phyloP scores from a whole-genome alignment of 805 yeast genomes.

The Zygotorulaspora danielsina region DNA sequence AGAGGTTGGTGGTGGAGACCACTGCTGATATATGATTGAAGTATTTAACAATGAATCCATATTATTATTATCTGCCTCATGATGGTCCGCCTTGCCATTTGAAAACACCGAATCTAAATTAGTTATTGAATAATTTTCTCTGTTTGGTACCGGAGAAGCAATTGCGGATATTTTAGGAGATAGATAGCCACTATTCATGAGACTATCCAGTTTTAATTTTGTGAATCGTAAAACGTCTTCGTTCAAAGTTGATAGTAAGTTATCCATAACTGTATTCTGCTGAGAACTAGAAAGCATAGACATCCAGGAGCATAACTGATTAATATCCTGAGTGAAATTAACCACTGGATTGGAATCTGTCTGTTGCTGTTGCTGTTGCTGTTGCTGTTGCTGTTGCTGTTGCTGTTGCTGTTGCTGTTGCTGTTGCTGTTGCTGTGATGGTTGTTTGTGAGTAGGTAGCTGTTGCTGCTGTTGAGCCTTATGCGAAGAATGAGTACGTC shows the following conservation, averaged over 20 bases:
- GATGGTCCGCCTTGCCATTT: conserved; percentile 6
- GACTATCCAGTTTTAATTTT: conserved; percentile 43
- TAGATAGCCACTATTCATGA: conserved; percentile 25
- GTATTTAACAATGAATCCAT: conserved; percentile 10
- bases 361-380: conserved; percentile 8
- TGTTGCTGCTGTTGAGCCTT: conserved; percentile 9
- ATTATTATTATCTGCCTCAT: conserved; percentile 9
- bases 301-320: conserved; percentile 49
- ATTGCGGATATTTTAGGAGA: conserved; percentile 25
- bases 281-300: conserved; percentile 48
- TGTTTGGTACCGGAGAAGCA: conserved; percentile 28
- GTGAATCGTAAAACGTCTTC: conserved; percentile 50
- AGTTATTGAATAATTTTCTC: conserved; percentile 16
- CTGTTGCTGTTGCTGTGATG: background rate
- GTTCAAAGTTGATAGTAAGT: conserved; percentile 47
- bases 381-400: conserved; percentile 2
- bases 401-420: conserved; percentile 5
- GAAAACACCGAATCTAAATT: conserved; percentile 22
- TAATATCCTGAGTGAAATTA: conserved; percentile 48
- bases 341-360: conserved; percentile 19
- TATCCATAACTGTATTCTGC: conserved; percentile 50
- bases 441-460: background rate
- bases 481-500: conserved; percentile 9
- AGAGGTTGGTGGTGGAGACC: conserved; percentile 42
- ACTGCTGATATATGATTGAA: conserved; percentile 22